Conservation (phyloP, 176 grass and related monocot genomes). For the Rhynchospora breviuscula region DNA sequence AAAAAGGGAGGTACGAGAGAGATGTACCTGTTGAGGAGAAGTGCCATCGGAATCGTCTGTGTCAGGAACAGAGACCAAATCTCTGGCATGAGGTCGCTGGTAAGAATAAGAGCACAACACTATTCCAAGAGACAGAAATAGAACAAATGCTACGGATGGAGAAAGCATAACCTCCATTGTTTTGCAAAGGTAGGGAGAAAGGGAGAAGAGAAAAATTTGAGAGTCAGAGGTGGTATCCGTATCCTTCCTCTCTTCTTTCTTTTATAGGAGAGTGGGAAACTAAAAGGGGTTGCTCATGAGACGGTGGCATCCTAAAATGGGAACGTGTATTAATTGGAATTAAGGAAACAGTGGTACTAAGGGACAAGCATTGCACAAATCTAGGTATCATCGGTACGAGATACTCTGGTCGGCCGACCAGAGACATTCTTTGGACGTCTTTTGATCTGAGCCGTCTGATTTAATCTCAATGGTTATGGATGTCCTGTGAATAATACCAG, state of each 20-base stretch:
- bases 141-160: background rate
- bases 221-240: background rate
- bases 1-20: background rate
- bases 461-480: no score
- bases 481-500: no score
- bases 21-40: constrained; percentile 10
- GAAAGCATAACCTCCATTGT: background rate
- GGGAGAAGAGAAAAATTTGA: background rate
- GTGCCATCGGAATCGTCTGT: background rate
- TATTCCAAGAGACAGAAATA: background rate
- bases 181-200: background rate
- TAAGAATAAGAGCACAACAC: background rate
- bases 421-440: no score
- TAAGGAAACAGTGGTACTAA: background rate
- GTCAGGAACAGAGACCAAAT: constrained; percentile 10
- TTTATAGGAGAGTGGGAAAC: background rate
- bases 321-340: background rate
- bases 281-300: background rate
- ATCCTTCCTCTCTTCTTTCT: background rate
- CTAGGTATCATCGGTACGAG: no score
- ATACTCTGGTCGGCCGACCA: no score
- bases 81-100: constrained; percentile 18
- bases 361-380: background rate
- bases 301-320: background rate
- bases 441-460: no score